Conservation (phyloP, 108 stramenopile species). For the Conticribra weissflogii region DNA sequence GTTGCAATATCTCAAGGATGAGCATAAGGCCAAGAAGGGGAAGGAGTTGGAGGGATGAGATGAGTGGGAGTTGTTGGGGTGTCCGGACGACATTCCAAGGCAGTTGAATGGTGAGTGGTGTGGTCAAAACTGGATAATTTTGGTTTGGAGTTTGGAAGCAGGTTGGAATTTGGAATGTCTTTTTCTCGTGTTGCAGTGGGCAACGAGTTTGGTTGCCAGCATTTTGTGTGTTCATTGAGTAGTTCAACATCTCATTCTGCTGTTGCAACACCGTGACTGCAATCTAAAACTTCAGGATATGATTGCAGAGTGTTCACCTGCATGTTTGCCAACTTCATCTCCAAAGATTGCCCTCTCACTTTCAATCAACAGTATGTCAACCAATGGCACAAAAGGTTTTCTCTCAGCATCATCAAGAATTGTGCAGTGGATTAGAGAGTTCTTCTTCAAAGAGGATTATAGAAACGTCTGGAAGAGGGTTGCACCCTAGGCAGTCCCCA, state of each 20-base stretch:
- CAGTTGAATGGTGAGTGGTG: slow-evolving; percentile 70
- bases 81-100: slow-evolving; percentile 1
- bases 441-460: no score
- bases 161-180: neutral
- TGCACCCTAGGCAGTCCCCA: no score
- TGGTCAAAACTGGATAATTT: neutral
- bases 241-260: no score
- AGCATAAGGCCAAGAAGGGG: slow-evolving; percentile 74
- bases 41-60: slow-evolving; percentile 68
- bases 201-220: no score
- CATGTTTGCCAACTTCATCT: slow-evolving; percentile 88
- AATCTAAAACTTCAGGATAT: slow-evolving; percentile 52
- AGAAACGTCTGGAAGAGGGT: no score
- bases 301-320: slow-evolving; percentile 94
- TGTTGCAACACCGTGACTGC: no score
- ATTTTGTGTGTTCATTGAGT: no score
- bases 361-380: slow-evolving; percentile 81
- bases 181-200: neutral
- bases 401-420: slow-evolving; percentile 83
- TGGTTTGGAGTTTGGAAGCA: neutral
- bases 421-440: slow-evolving; percentile 73
- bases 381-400: slow-evolving; percentile 83
- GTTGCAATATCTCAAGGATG: slow-evolving; percentile 85
- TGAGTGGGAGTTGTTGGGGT: slow-evolving; percentile 70
- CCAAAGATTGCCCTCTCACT: slow-evolving; percentile 70